Conservation (phyloP, 257 asterid genomes). For the Solanum pimpinellifolium region DNA sequence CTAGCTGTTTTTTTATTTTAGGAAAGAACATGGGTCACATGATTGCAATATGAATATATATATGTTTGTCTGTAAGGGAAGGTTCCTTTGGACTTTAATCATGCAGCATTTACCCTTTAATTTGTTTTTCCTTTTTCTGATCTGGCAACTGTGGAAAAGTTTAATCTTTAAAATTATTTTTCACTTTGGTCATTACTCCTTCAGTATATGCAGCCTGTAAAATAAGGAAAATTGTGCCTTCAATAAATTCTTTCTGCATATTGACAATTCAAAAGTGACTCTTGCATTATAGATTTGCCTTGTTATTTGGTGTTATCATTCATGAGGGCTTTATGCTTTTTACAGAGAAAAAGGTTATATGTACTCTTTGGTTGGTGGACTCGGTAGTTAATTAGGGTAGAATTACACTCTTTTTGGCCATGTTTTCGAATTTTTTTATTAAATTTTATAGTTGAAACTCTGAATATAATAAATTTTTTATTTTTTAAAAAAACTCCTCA, state of each 20-base stretch:
- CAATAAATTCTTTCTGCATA: slow-evolving; percentile 1
- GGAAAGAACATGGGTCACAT: neutral
- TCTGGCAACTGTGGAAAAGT: neutral
- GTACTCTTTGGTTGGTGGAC: neutral
- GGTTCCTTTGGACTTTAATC: neutral
- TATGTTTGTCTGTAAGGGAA: neutral
- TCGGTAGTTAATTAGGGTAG: neutral
- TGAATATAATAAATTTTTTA: neutral
- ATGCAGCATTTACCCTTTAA: neutral
- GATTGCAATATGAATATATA: neutral
- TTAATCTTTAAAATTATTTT: neutral
- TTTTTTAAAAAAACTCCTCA: neutral
- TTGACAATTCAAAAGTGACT: slow-evolving; percentile 3
- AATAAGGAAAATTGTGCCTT: slow-evolving; percentile 1
- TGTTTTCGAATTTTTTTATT: no score
- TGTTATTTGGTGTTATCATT: neutral
- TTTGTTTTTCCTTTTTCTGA: neutral
- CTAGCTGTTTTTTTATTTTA: neutral
- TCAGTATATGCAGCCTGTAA: neutral
- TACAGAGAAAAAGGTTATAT: neutral
- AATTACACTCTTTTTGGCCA: neutral
- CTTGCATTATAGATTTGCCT: neutral
- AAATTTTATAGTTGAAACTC: neutral
- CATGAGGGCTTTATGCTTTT: neutral
- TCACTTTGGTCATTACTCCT: neutral